phyloP scores from a whole-genome alignment of 306 rosid genomes.

The Ormosia emarginata region DNA sequence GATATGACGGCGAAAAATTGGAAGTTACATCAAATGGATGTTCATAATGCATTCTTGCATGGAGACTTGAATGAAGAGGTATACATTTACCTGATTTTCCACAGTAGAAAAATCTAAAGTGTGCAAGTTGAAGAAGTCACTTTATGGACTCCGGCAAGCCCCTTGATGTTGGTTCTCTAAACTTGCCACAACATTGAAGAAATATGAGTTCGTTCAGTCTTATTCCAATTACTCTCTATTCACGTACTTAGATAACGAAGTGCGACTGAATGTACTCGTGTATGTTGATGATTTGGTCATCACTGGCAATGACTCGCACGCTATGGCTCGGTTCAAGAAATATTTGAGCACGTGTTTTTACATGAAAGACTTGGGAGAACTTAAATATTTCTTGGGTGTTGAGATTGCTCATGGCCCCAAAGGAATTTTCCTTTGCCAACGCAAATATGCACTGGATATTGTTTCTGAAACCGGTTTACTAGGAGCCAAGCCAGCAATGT shows the following conservation, averaged over 20 bases:
- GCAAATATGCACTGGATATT: not conserved
- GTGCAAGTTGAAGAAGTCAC: not conserved
- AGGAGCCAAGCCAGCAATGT: not conserved
- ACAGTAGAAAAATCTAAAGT: not conserved
- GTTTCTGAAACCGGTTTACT: not conserved
- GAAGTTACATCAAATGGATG: not conserved
- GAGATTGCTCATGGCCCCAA: not conserved
- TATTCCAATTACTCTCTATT: not conserved
- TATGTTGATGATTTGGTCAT: not conserved
- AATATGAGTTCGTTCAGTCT: not conserved
- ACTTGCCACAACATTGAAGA: not conserved
- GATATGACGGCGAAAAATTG: not conserved
- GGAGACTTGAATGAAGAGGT: not conserved
- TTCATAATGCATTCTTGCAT: not conserved
- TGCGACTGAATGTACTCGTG: not conserved
- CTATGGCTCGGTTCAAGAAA: not conserved
- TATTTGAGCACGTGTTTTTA: not conserved
- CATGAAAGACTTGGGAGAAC: not conserved
- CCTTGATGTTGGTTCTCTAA: not conserved
- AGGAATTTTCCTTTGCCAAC: not conserved
- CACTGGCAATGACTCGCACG: not conserved
- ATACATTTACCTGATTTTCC: not conserved
- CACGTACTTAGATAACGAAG: too few relatives aligned
- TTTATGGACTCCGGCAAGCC: not conserved
- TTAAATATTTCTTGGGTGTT: not conserved